Conservation (phyloP, 1,139 yeast species). For the Yarrowia galli region DNA sequence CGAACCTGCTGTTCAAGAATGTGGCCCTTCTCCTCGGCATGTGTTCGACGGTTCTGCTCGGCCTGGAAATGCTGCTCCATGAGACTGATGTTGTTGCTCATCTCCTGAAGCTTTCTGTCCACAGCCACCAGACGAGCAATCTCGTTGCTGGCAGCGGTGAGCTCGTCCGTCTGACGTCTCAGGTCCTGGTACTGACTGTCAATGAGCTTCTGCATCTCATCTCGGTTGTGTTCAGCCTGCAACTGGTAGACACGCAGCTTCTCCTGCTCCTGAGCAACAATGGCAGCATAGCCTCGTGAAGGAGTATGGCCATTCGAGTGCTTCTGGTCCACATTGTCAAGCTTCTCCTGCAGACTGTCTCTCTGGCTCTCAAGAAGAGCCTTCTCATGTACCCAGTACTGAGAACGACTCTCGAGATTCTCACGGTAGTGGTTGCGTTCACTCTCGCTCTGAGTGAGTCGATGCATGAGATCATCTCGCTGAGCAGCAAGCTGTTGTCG, state of each 20-base stretch:
- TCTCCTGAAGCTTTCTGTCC: conserved; percentile 26
- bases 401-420: conserved; percentile 17
- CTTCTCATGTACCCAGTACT: conserved; percentile 35
- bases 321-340: conserved; percentile 17
- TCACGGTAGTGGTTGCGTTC: conserved; percentile 27
- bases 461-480: conserved; percentile 29
- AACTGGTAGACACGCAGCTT: conserved; percentile 24
- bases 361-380: conserved; percentile 18
- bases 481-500: conserved; percentile 22
- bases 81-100: conserved; percentile 12
- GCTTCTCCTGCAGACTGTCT: conserved; percentile 23
- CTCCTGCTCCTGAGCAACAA: conserved; percentile 32
- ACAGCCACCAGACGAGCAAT: conserved; percentile 20
- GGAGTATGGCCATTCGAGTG: conserved; percentile 20
- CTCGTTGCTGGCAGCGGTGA: conserved; percentile 31
- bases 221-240: conserved; percentile 15
- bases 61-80: conserved; percentile 36
- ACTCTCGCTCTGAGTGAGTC: conserved; percentile 11
- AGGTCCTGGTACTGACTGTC: conserved; percentile 27
- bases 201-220: conserved; percentile 33
- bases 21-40: conserved; percentile 34
- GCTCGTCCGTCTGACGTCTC: conserved; percentile 4
- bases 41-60: conserved; percentile 24
- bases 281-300: conserved; percentile 18
- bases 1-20: conserved; percentile 18